These are phyloP conservation scores for Rosellinia necatrix DNA, from an alignment of 2,329 filamentous ascomycete species.

Conservation along the genomic window DNA sequence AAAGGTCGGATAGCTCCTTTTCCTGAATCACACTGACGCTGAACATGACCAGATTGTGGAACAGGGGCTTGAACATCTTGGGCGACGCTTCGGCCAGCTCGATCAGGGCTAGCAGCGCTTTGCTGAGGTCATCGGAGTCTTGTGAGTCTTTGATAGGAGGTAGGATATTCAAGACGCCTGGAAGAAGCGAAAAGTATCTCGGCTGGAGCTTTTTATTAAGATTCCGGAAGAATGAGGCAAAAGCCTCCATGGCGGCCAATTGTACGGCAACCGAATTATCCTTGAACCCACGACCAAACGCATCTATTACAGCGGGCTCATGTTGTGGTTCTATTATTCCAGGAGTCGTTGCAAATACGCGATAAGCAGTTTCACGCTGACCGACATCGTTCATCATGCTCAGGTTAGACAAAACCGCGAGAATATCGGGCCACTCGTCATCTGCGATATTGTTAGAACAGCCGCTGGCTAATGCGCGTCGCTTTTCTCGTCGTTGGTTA, in stretches of 20 bases:
- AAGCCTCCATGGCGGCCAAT: constrained; percentile 93
- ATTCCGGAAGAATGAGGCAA: constrained; percentile 92
- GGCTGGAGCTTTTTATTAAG: constrained; percentile 84
- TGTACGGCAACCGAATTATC: constrained; percentile 85
- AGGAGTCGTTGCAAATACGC: constrained; percentile 93
- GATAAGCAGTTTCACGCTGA: constrained; percentile 89
- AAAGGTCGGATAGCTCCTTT: constrained; percentile 88
- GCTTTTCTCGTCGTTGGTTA: too few relatives aligned
- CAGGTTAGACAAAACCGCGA: constrained; percentile 83
- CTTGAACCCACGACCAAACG: constrained; percentile 90
- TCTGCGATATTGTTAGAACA: constrained; percentile 54
- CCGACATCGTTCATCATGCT: constrained; percentile 84
- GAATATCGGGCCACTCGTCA: constrained; percentile 86
- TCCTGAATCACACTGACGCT: constrained; percentile 93
- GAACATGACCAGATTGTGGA: constrained; percentile 90
- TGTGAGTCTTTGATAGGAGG: constrained; percentile 90
- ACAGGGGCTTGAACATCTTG: constrained; percentile 97
- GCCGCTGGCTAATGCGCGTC: not conserved
- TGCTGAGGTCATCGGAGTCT: constrained; percentile 89
- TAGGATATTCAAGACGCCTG: constrained; percentile 91
- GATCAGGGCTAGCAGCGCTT: constrained; percentile 87
- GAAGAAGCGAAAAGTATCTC: constrained; percentile 86
- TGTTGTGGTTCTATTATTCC: constrained; percentile 96
- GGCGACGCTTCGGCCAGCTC: constrained; percentile 92
- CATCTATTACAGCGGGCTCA: constrained; percentile 83